These are phyloP conservation scores for Beauveria pseudobassiana DNA, from an alignment of 2,329 filamentous ascomycete genomes.

Conservation along the genomic window DNA sequence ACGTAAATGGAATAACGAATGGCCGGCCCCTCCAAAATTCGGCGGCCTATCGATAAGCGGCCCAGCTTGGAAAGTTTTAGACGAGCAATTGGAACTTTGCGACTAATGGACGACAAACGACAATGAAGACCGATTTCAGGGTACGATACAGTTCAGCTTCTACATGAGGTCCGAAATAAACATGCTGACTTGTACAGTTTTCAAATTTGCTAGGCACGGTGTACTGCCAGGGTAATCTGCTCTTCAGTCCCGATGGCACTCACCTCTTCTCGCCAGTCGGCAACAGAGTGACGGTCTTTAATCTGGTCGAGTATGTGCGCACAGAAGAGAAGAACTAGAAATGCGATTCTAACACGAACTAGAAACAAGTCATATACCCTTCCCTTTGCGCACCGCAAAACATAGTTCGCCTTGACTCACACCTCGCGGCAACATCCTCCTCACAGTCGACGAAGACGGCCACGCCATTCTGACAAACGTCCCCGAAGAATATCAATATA, in stretches of 20 bases:
- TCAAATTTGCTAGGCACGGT: conserved; percentile 97
- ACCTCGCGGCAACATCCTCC: conserved; percentile 82
- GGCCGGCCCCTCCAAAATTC: conserved; percentile 24
- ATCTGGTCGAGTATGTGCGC: conserved; percentile 74
- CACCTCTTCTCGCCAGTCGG: conserved; percentile 93
- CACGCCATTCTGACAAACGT: conserved; percentile 91
- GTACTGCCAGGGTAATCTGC: conserved; percentile 93
- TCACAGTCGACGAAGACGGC: conserved; percentile 91
- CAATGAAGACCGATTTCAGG: conserved; percentile 99
- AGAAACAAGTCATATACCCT: conserved; percentile 85
- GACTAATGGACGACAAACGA: conserved; percentile 34
- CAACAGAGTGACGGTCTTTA: conserved; percentile 92
- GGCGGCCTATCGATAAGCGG: conserved; percentile 28
- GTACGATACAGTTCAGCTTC: conserved; percentile 37
- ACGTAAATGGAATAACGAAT: conserved; percentile 27
- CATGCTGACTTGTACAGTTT: conserved; percentile 53
- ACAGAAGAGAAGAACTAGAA: accelerated
- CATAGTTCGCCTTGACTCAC: conserved; percentile 79
- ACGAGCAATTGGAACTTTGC: conserved; percentile 13
- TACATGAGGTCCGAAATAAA: too few species aligned
- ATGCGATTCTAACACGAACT: conserved; percentile 25
- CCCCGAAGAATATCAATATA: conserved; percentile 77
- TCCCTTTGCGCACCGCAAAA: conserved; percentile 92
- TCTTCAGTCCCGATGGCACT: conserved; percentile 94
- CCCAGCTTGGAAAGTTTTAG: conserved; percentile 22